Evolutionary conservation across 148 eudicot genomes (phyloP), one percentile per base, ranked within the genome.

Genomic region (Dysphania ambrosioides): DNA sequence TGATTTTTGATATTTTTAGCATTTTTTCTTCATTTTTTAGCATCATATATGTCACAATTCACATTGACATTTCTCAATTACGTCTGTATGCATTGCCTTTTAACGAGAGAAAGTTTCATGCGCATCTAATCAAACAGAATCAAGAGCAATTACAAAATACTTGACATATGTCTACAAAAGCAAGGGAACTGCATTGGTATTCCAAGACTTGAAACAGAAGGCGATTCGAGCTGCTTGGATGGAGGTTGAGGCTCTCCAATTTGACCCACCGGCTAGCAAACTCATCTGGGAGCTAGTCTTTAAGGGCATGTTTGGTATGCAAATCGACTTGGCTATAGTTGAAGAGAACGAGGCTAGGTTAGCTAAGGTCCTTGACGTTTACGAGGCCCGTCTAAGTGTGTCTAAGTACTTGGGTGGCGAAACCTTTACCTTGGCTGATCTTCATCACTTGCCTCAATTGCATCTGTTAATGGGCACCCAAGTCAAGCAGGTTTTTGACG

Each of bases 351-450:
- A 78, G 63, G 81, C 67, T 1, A 84, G 84, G 73, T 55, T 91
- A 8, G 83, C 70, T 15, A 47, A 85, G 75, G 83, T 89, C 55
- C 84, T 91, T 0, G 97, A 91, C 31, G 69, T 91, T 4, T 91
- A 89, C 40, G 97, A 91, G 78, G 74, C 87, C 5, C 90, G 88
- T 0, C 55, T 91, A 75, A 65, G 78, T 0, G 42, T 81, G 27
- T 82, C 87, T 21, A 91, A 87, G 88, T 91, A 89, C 80, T 81
- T 91, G 77, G 90, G 81, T 1, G 93, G 91, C 8, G 91, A 87
- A 10, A 16, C 67, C 30, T 89, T 77, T 78, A 77, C 87, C 42
- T 53, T 91, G 70, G 93, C 73, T 0, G 97, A 91, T 82, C 79
- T 91, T 21, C 91, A 89, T 66, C 93, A 91, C 78, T 76, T 89